Evolutionary conservation across 768 basidiomycete species (phyloP), one percentile per base, ranked within the genome.

Genomic region (Phlebiopsis gigantea): DNA sequence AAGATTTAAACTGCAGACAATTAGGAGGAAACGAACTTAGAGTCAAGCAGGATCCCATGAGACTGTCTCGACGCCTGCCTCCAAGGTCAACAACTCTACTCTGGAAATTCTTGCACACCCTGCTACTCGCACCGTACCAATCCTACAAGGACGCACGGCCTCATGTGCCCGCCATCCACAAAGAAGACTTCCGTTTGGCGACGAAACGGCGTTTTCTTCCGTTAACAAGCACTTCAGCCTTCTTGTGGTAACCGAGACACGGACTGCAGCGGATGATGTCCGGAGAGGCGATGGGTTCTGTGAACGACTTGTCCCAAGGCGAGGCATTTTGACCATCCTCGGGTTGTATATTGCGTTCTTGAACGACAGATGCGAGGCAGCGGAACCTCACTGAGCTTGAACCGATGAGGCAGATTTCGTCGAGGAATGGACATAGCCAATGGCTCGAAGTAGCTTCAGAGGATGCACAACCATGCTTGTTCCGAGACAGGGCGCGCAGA

Each of bases 401-500:
- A 12, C 57, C 26, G 8, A 34, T 19, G 28, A 62, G 24, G 1
- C 8, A 21, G 4, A 62, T 26, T 12, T 24, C 17, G 15, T 50
- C 30, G 19, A 62, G 55, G 5, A 43, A 42, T 19, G 61, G 58
- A 26, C 61, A 62, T 21, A 50, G 43, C 61, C 61, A 62, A n/a
- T 21, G 50, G 6, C 25, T 29, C 9, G 46, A 22, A 39, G 34
- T 42, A 44, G 2, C n/a, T 54, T 31, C n/a, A n/a, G n/a, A n/a
- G n/a, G n/a, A n/a, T n/a, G n/a, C n/a, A n/a, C n/a, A n/a, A n/a
- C n/a, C n/a, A n/a, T n/a, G n/a, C n/a, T n/a, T 60, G 31, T 63
- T 65, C 55, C 78, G 74, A 39, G 72, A 65, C 26, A 83, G 66
- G n/a, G n/a, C 17, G 71, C 72, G 5, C 69, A 71, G 43, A 83